A percentile compares a stretch with the other conserved stretches of the same genome.
These are phyloP conservation scores for Thermomucor indicae-seudaticae DNA, from an alignment of 371 early-diverging fungal species.

Conservation along the genomic window DNA sequence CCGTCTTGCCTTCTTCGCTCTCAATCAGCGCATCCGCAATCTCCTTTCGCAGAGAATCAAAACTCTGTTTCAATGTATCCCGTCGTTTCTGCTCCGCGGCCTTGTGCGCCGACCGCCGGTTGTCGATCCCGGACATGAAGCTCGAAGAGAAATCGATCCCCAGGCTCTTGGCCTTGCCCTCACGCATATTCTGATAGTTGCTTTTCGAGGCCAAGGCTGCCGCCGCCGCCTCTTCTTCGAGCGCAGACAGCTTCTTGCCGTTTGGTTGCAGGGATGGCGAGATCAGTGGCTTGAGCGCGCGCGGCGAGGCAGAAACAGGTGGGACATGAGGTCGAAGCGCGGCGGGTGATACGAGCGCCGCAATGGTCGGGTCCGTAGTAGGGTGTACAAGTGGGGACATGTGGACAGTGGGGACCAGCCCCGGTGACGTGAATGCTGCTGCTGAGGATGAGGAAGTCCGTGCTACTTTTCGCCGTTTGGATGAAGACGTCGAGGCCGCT, in stretches of 20 bases:
- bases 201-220: slow-evolving; percentile 68
- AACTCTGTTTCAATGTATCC: slow-evolving; percentile 83
- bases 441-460: too few species aligned
- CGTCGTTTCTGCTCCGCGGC: slow-evolving; percentile 93
- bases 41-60: slow-evolving; percentile 72
- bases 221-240: slow-evolving; percentile 47
- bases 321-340: slow-evolving; percentile 18
- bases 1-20: slow-evolving; percentile 10
- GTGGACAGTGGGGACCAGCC: slow-evolving; percentile 13
- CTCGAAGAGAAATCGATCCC: slow-evolving; percentile 69
- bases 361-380: slow-evolving; percentile 14
- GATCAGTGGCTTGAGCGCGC: slow-evolving; percentile 41
- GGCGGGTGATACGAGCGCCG: slow-evolving; percentile 35
- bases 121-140: slow-evolving; percentile 71
- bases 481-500: background rate
- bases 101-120: slow-evolving; percentile 79
- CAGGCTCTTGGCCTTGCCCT: slow-evolving; percentile 78
- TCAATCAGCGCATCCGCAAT: slow-evolving; percentile 64
- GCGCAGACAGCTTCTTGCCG: slow-evolving; percentile 26
- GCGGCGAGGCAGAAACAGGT: slow-evolving; percentile 25
- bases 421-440: slow-evolving; percentile 22
- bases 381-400: slow-evolving; percentile 11
- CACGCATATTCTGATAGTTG: slow-evolving; percentile 81
- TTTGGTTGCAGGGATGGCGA: slow-evolving; percentile 52
- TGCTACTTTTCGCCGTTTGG: slow-evolving; percentile 24